These are phyloP conservation scores for Coniophora puteana DNA, from an alignment of 1,284 basidiomycete genomes.

Conservation along the genomic window DNA sequence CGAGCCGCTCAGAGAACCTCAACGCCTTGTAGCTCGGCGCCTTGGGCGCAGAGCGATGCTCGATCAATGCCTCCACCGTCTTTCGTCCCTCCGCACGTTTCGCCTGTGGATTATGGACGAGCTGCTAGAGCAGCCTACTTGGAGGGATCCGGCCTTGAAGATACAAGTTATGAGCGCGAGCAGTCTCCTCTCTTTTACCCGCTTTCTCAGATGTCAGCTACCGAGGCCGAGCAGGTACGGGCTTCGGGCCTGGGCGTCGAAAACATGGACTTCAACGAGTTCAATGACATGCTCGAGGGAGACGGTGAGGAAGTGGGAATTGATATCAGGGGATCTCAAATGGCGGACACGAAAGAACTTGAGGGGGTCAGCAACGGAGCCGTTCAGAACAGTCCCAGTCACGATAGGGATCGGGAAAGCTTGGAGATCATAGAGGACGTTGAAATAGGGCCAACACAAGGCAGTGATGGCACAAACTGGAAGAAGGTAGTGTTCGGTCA, in stretches of 20 bases:
- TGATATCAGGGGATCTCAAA: conserved; percentile 23
- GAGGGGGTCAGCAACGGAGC: conserved; percentile 4
- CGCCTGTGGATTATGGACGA: too few relatives aligned
- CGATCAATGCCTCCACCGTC: conserved; percentile 28
- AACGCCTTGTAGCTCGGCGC: conserved; percentile 12
- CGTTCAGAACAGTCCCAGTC: conserved; percentile 3
- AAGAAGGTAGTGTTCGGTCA: conserved; percentile 29
- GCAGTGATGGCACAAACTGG: conserved; percentile 18
- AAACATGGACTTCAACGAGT: conserved; percentile 58
- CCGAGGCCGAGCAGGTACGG: conserved; percentile 45
- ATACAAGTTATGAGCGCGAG: too few relatives aligned
- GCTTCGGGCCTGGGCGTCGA: conserved; percentile 62
- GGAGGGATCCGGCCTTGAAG: too few relatives aligned
- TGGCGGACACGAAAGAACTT: conserved; percentile 10
- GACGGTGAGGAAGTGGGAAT: conserved; percentile 62
- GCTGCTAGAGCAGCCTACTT: too few relatives aligned
- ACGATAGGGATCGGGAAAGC: conserved; percentile 23
- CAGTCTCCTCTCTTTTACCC: conserved; percentile 64
- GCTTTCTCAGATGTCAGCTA: conserved; percentile 53
- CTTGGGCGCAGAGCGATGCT: conserved; percentile 11
- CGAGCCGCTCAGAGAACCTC: conserved; percentile 51
- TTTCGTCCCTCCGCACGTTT: conserved; percentile 14
- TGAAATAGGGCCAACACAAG: conserved; percentile 54
- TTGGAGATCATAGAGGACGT: conserved; percentile 36
- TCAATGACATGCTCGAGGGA: conserved; percentile 60